A percentile compares a stretch with the other conserved stretches of the same genome.
These are phyloP conservation scores for Barnettozyma sp. DNA, from an alignment of 805 yeast genomes.

Conservation along the genomic window DNA sequence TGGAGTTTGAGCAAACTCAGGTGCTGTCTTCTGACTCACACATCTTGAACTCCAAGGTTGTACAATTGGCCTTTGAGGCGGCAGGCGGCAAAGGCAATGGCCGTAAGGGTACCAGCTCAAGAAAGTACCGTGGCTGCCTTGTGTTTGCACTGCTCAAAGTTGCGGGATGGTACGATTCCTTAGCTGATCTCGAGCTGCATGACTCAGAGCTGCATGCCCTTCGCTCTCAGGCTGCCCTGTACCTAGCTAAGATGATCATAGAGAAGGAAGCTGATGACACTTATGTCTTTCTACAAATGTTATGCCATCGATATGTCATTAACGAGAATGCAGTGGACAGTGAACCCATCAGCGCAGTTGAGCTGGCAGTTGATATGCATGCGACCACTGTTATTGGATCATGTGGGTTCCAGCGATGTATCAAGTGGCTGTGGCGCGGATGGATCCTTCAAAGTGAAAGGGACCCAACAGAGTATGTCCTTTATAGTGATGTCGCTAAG, in stretches of 20 bases:
- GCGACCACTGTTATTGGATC: conserved; percentile 71
- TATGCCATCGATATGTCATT: conserved; percentile 68
- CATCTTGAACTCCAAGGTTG: conserved; percentile 49
- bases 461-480: conserved; percentile 62
- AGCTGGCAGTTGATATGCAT: conserved; percentile 81
- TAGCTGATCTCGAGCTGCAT: conserved; percentile 52
- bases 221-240: conserved; percentile 66
- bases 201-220: conserved; percentile 57
- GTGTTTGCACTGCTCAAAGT: conserved; percentile 69
- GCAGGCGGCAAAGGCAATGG: conserved; percentile 77
- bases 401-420: conserved; percentile 77
- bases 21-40: conserved; percentile 53
- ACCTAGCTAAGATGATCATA: conserved; percentile 61
- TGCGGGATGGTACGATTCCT: conserved; percentile 68
- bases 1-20: conserved; percentile 44
- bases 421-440: conserved; percentile 89
- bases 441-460: conserved; percentile 75
- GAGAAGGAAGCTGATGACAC: conserved; percentile 50
- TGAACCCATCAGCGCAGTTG: conserved; percentile 68
- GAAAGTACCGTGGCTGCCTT: conserved; percentile 59
- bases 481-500: conserved; percentile 55
- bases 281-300: conserved; percentile 64
- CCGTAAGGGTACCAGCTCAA: conserved; percentile 42
- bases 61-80: conserved; percentile 58
- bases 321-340: conserved; percentile 55